These are phyloP conservation scores for Entomortierella beljakovae DNA, from an alignment of 192 early-diverging fungal species.

Conservation along the genomic window DNA sequence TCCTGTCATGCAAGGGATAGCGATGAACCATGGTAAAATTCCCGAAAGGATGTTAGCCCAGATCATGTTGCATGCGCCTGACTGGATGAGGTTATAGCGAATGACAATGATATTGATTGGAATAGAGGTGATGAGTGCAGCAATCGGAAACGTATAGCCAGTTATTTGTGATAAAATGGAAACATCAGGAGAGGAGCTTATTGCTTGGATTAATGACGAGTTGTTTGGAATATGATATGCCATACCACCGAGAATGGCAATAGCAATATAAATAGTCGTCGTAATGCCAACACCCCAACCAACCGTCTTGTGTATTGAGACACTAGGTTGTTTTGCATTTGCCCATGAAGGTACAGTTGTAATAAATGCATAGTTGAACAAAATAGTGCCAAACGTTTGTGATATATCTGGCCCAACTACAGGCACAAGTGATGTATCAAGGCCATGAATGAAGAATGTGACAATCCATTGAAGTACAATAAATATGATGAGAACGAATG, in stretches of 20 bases:
- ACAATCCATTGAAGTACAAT: slow-evolving; percentile 71
- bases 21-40: slow-evolving; percentile 29
- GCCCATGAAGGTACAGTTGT: slow-evolving; percentile 77
- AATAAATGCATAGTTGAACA: slow-evolving; percentile 80
- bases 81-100: slow-evolving; percentile 61
- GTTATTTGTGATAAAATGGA: slow-evolving; percentile 55
- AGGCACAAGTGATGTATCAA: slow-evolving; percentile 66
- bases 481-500: slow-evolving; percentile 62
- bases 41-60: slow-evolving; percentile 48
- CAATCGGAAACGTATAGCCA: slow-evolving; percentile 65
- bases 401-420: slow-evolving; percentile 62
- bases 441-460: slow-evolving; percentile 63
- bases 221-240: slow-evolving; percentile 53
- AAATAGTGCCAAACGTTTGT: slow-evolving; percentile 70
- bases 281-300: slow-evolving; percentile 64
- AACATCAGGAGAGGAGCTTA: slow-evolving; percentile 59
- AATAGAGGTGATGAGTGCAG: slow-evolving; percentile 73
- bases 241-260: slow-evolving; percentile 64
- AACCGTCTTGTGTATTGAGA: slow-evolving; percentile 70
- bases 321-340: slow-evolving; percentile 70
- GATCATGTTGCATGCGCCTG: slow-evolving; percentile 66
- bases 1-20: slow-evolving; percentile 32
- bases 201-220: slow-evolving; percentile 59
- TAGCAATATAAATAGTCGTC: slow-evolving; percentile 64
- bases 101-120: slow-evolving; percentile 79